phyloP scores from a whole-genome alignment of 192 early-diverging fungal species.

The Spizellomyces punctatus region DNA sequence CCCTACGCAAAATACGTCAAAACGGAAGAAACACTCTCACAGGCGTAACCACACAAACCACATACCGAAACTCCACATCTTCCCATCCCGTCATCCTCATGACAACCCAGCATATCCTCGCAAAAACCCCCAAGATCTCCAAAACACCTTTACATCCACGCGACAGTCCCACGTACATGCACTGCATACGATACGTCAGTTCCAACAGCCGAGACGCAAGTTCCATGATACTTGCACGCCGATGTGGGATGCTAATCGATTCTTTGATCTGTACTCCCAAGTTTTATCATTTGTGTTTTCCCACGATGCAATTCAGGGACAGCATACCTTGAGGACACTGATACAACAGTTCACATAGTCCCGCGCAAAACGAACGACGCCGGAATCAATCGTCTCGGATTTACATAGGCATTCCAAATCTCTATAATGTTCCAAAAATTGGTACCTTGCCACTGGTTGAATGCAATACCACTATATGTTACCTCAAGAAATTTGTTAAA shows the following conservation, averaged over 20 bases:
- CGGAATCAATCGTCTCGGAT: background rate
- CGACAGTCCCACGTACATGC: background rate
- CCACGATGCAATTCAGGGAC: background rate
- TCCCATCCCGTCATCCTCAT: too few species aligned
- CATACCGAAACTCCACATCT: too few species aligned
- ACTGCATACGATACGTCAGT: background rate
- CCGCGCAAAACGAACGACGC: background rate
- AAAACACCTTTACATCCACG: background rate
- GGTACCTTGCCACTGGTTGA: background rate
- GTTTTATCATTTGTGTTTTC: background rate
- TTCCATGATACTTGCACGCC: background rate
- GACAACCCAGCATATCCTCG: conserved; percentile 8
- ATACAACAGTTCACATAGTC: background rate
- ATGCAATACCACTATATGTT: background rate
- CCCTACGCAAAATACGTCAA: too few species aligned
- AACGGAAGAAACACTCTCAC: too few species aligned
- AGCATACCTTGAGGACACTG: background rate
- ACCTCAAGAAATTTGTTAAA: background rate
- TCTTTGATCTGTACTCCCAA: background rate
- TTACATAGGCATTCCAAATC: background rate
- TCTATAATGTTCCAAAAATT: background rate
- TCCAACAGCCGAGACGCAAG: background rate
- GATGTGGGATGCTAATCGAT: background rate
- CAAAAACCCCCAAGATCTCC: background rate
- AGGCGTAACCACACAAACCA: too few species aligned